Percentiles rank a stretch among this genome's conserved stretches.
Evolutionary conservation across 73 alveolate genomes (phyloP).

Genomic region (Uronychia binucleata): DNA sequence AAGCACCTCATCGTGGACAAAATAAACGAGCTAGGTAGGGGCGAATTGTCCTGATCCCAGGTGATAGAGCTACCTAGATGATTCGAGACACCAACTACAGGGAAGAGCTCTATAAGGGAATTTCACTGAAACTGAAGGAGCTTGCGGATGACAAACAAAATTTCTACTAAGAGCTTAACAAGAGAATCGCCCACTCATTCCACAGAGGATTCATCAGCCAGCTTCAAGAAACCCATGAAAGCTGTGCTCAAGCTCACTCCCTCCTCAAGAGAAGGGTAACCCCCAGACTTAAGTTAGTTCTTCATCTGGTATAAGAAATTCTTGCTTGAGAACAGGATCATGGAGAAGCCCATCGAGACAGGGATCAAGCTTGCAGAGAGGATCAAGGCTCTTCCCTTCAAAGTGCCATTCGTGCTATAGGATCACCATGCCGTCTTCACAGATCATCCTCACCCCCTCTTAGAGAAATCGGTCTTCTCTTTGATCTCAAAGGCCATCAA

Average conservation of each 20-base stretch:
- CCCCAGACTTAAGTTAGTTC: neutral
- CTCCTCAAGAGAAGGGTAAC: conserved; percentile 35
- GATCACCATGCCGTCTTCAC: conserved; percentile 13
- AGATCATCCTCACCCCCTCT: conserved; percentile 20
- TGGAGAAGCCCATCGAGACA: conserved; percentile 2
- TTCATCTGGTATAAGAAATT: conserved; percentile 39
- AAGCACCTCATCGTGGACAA: neutral
- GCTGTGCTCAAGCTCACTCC: conserved; percentile 29
- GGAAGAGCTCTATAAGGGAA: conserved; percentile 5
- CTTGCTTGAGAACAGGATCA: conserved; percentile 18
- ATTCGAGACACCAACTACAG: conserved; percentile 12
- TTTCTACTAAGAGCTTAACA: conserved; percentile 31
- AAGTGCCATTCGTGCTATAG: conserved; percentile 19
- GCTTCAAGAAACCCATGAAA: conserved; percentile 11
- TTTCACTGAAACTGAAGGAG: neutral
- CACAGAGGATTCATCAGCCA: conserved; percentile 28
- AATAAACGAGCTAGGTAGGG: neutral
- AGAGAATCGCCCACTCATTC: conserved; percentile 14
- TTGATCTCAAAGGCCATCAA: conserved; percentile 21
- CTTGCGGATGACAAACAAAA: neutral
- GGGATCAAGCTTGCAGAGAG: neutral
- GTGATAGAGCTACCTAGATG: neutral
- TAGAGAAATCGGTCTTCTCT: conserved; percentile 9
- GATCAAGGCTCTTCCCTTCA: conserved; percentile 6
- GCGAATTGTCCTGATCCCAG: neutral